Conservation (phyloP, 257 asterid species). For the Lantana camara region DNA sequence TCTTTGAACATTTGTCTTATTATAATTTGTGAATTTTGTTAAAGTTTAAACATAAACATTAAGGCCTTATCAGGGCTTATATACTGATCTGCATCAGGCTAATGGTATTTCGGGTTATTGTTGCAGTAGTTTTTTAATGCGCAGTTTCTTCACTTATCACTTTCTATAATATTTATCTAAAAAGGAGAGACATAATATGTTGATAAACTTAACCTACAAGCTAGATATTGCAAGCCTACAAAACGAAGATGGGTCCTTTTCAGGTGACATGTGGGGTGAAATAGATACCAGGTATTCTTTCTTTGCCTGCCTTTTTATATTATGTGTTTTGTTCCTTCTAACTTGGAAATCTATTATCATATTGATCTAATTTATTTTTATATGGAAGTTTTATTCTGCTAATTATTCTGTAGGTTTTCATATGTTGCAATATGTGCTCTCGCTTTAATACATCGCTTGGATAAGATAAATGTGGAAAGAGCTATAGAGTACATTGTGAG, state of each 20-base stretch:
- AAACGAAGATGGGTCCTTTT: slow-evolving; percentile 89
- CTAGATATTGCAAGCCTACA: slow-evolving; percentile 84
- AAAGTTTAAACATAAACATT: slow-evolving; percentile 4
- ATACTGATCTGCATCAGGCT: background rate
- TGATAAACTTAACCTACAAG: slow-evolving; percentile 50
- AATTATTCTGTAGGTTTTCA: slow-evolving; percentile 70
- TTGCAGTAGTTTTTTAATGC: slow-evolving; percentile 6
- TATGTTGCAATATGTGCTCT: slow-evolving; percentile 78
- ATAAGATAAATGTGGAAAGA: slow-evolving; percentile 68
- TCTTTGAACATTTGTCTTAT: slow-evolving; percentile 43
- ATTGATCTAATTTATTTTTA: background rate
- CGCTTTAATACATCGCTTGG: slow-evolving; percentile 67
- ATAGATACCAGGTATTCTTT: slow-evolving; percentile 72
- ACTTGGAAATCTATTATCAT: background rate
- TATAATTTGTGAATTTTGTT: slow-evolving; percentile 23
- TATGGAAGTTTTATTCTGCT: background rate
- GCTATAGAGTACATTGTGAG: slow-evolving; percentile 87
- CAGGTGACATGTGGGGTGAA: slow-evolving; percentile 98
- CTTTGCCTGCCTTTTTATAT: slow-evolving; percentile 1
- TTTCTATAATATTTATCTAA: slow-evolving; percentile 10
- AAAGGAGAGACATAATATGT: background rate
- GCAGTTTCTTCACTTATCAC: slow-evolving; percentile 5
- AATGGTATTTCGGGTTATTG: background rate
- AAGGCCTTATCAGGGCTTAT: background rate
- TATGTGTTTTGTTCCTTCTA: background rate